Percentiles rank a stretch among this genome's conserved stretches.
Evolutionary conservation across 129 eudicot genomes (phyloP).

Genomic region (Pittosporum tobira): DNA sequence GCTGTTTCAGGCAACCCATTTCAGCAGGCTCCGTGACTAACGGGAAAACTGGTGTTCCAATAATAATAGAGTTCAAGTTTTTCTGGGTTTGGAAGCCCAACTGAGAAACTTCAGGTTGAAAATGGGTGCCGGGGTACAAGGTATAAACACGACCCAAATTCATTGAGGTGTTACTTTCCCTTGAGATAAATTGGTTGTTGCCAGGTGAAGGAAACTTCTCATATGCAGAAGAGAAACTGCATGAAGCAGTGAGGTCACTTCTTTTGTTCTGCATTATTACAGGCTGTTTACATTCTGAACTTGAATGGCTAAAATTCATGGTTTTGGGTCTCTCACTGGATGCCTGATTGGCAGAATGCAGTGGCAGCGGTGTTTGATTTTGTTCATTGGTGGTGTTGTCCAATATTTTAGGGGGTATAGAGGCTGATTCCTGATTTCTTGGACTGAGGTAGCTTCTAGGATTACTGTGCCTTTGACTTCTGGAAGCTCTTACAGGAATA

Average conservation of each 20-base stretch:
- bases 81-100: slow-evolving; percentile 22
- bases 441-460: slow-evolving; percentile 65
- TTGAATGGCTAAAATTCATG: slow-evolving; percentile 17
- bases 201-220: slow-evolving; percentile 23
- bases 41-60: slow-evolving; percentile 62
- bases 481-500: slow-evolving; percentile 68
- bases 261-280: slow-evolving; percentile 16
- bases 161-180: slow-evolving; percentile 23
- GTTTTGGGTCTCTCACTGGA: slow-evolving; percentile 21
- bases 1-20: slow-evolving; percentile 28
- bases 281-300: slow-evolving; percentile 25
- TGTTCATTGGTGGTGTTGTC: slow-evolving; percentile 21
- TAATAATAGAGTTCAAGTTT: slow-evolving; percentile 29
- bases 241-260: slow-evolving; percentile 23
- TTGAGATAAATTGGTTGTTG: slow-evolving; percentile 17
- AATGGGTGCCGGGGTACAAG: slow-evolving; percentile 50
- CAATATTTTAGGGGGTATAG: slow-evolving; percentile 15
- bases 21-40: slow-evolving; percentile 35
- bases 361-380: slow-evolving; percentile 15
- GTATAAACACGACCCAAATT: slow-evolving; percentile 38
- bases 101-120: slow-evolving; percentile 31
- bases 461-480: slow-evolving; percentile 71
- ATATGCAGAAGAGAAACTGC: slow-evolving; percentile 21
- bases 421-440: slow-evolving; percentile 42
- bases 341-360: slow-evolving; percentile 11